phyloP scores from a whole-genome alignment of 768 basidiomycete genomes.

The Lactarius indigo region DNA sequence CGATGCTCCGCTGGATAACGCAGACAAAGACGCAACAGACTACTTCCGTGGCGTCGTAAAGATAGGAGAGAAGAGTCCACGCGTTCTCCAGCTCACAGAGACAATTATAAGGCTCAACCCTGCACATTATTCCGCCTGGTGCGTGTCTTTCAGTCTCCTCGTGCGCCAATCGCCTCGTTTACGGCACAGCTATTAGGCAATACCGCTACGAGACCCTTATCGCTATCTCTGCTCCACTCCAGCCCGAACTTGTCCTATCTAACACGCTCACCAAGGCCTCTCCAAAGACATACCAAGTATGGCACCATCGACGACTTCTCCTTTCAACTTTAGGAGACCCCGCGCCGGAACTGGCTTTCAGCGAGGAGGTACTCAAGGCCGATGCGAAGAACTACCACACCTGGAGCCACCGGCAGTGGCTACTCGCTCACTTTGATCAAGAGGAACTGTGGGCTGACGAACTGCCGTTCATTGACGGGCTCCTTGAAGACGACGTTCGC shows the following conservation, averaged over 20 bases:
- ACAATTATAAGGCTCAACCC: conserved; percentile 88
- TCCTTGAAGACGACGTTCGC: conserved; percentile 73
- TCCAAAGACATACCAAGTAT: conserved; percentile 97
- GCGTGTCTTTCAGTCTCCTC: conserved; percentile 29
- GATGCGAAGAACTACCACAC: conserved; percentile 99
- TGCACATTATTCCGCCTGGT: conserved; percentile 97
- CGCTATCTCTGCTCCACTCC: conserved; percentile 59
- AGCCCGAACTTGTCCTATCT: conserved; percentile 79
- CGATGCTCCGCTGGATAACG: conserved; percentile 7
- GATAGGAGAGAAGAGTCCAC: conserved; percentile 68
- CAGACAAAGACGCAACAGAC: conserved; percentile 90
- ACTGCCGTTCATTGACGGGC: conserved; percentile 66
- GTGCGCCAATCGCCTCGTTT: conserved; percentile 1
- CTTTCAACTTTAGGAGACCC: conserved; percentile 54
- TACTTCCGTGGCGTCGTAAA: conserved; percentile 87
- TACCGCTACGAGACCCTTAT: conserved; percentile 89
- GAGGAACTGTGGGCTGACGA: conserved; percentile 70
- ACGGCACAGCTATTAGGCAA: conserved; percentile 56
- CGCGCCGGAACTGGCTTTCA: conserved; percentile 73
- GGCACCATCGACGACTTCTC: conserved; percentile 86
- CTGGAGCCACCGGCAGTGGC: conserved; percentile 97
- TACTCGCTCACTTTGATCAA: conserved; percentile 79
- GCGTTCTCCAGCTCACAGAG: conserved; percentile 87
- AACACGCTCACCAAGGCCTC: conserved; percentile 79
- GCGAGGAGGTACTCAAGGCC: conserved; percentile 60